Conservation (phyloP, 208 protist species). For the Herpetomonas tarakana region DNA sequence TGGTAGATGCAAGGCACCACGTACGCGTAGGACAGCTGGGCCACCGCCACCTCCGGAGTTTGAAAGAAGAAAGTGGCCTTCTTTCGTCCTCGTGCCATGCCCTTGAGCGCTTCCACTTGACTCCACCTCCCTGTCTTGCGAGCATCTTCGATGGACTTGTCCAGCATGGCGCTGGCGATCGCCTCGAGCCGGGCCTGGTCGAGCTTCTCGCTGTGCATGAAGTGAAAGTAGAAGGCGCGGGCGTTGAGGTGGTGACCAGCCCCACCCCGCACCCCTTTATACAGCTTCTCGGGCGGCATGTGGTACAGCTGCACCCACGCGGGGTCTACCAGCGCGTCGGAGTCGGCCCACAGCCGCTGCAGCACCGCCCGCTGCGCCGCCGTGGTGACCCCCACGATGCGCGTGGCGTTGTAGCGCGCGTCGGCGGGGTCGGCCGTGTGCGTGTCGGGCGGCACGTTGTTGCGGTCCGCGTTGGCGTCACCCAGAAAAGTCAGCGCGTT, state of each 20-base stretch:
- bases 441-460: too few relatives aligned
- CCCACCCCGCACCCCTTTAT: not conserved
- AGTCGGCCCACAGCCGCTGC: not conserved
- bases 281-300: constrained; percentile 15
- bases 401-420: not conserved
- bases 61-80: not conserved
- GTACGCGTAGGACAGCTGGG: not conserved
- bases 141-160: not conserved
- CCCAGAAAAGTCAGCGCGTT: not conserved
- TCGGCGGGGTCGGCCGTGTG: not conserved
- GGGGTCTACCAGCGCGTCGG: not conserved
- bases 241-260: not conserved
- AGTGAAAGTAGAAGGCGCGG: not conserved
- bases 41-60: not conserved
- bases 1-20: not conserved
- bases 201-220: not conserved
- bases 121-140: too few relatives aligned
- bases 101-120: too few relatives aligned
- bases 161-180: not conserved
- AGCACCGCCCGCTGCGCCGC: not conserved
- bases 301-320: constrained; percentile 10
- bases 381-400: not conserved
- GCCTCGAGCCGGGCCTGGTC: not conserved
- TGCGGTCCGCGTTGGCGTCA: too few relatives aligned
- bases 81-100: not conserved